Evolutionary conservation across 164 flowering plant genomes (phyloP).

Genomic region (Vitis riparia): DNA sequence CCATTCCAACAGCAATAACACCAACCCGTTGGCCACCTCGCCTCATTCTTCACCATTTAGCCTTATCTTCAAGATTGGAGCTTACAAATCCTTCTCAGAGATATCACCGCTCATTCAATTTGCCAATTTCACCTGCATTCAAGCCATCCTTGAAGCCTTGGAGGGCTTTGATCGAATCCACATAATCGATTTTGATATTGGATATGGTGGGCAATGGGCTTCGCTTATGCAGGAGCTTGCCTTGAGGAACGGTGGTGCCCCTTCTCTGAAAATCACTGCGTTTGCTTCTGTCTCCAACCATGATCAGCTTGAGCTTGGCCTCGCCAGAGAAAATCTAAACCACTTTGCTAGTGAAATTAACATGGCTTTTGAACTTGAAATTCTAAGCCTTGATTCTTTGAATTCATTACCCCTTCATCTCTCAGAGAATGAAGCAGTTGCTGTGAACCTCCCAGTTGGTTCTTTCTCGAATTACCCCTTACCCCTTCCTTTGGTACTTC

Average conservation of each 20-base stretch:
- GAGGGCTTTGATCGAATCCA: conserved; percentile 46
- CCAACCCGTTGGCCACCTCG: conserved; percentile 3
- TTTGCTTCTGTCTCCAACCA: conserved; percentile 46
- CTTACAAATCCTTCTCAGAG: conserved; percentile 61
- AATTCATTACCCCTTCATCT: conserved; percentile 20
- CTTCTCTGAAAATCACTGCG: conserved; percentile 55
- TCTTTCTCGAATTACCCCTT: conserved; percentile 21
- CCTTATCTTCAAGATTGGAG: conserved; percentile 49
- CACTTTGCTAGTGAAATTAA: conserved; percentile 50
- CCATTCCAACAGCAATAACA: conserved; percentile 7
- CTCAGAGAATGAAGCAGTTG: conserved; percentile 39
- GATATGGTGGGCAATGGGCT: conserved; percentile 69
- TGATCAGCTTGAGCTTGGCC: conserved; percentile 43
- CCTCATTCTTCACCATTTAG: conserved; percentile 19
- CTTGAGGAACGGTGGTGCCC: conserved; percentile 32
- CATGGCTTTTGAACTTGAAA: conserved; percentile 42
- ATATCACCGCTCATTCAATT: conserved; percentile 60
- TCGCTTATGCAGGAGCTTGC: conserved; percentile 67
- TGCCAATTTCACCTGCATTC: conserved; percentile 59
- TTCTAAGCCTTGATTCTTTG: conserved; percentile 40
- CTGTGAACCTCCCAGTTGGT: conserved; percentile 50
- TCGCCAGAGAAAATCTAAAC: conserved; percentile 44
- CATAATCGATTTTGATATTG: conserved; percentile 59
- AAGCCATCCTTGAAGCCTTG: conserved; percentile 55
- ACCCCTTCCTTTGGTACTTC: conserved; percentile 40